Base-by-base conservation (phyloP, 768 basidiomycete genomes). In the Pleurotus sapidus region DNA sequence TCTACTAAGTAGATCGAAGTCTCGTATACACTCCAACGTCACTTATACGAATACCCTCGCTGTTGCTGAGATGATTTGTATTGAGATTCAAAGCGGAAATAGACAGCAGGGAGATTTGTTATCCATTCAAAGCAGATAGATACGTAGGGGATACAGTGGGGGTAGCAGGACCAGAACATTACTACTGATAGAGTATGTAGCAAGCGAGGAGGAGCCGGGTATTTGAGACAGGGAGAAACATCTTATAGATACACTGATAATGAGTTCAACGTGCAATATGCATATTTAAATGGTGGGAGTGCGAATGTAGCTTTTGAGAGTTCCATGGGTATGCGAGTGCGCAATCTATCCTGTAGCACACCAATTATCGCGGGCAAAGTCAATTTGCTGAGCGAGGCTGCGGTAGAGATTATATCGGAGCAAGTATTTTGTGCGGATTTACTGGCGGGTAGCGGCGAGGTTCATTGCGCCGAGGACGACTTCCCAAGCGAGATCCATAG, bases 401-500 rank as follows among this genome's bases (percentile, higher is more conserved):
- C 40, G 38, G 46, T 40, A 54, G 11, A 18, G 39, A 42, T 50
- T 50, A 50, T 54, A 54, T 12, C 14, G 38, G 11, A 20, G 39
- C 39, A n/a, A 14, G 51, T 40, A 54, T 43, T 40, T 54, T 54
- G 51, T 24, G 51, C 17, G 57, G 42, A 30, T 58, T 64, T 67
- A 75, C 17, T 74, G 68, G 55, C 64, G 69, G 34, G 71, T 67
- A 34, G 76, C 76, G 37, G 78, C 79, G 49, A 81, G 65, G 63
- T 79, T 80, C 60, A 84, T 73, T 1, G 81, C 80, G 38, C 80
- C 80, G 45, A 83, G 76, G 45, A 91, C 78, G 64, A 92, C 79
- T 65, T 89, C 87, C 88, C 90, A 93, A 18, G 89, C 88, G 61
- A 87, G 80, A 63, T 91, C 87, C 61, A 94, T 73, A 30, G 83